Base-by-base conservation (phyloP, 148 eudicot species). In the Chenopodium formosanum region DNA sequence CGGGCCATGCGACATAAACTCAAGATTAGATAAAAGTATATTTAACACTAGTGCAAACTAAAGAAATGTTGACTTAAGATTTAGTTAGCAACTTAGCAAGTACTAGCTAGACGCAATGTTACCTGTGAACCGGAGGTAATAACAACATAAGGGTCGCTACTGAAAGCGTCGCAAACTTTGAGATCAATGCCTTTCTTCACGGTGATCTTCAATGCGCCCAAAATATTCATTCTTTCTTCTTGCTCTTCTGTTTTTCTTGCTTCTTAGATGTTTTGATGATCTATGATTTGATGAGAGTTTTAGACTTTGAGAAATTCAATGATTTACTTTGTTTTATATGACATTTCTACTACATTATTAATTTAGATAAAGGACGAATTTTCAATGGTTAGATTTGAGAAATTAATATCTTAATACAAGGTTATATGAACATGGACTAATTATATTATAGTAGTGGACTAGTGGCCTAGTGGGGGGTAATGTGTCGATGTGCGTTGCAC, bases 131-230 rank as follows among this genome's bases (percentile, higher is more conserved):
- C 86, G 44, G 58, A 58, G 56, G 72, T 60, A 34, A 84, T 17
- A 19, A 69, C 40, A 29, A 76, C 64, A 23, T 84, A 84, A 69
- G 86, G 86, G 46, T 84, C 86, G 63, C 86, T 84, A 16, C 56
- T 46, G 47, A 79, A 75, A n/a, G 86, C 47, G 76, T 84, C 86
- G 12, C 86, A 84, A 19, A 79, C 77, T 65, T 69, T 80, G 7
- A 84, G 83, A 75, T 84, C 86, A 14, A 84, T 72, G 72, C 86
- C 86, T 32, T 44, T 84, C 77, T 79, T 84, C 44, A 84, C 86
- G 2, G 80, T 84, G 31, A 84, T 84, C 79, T 84, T 84, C 13
- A 84, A 29, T 11, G 86, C 86, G 31, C 86, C 86, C 73, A 79
- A 68, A 22, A 60, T 34, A 75, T 70, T 79, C 83, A 79, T 84